These are phyloP conservation scores for Thelonectria discophora DNA, from an alignment of 2,329 filamentous ascomycete genomes.

Conservation along the genomic window DNA sequence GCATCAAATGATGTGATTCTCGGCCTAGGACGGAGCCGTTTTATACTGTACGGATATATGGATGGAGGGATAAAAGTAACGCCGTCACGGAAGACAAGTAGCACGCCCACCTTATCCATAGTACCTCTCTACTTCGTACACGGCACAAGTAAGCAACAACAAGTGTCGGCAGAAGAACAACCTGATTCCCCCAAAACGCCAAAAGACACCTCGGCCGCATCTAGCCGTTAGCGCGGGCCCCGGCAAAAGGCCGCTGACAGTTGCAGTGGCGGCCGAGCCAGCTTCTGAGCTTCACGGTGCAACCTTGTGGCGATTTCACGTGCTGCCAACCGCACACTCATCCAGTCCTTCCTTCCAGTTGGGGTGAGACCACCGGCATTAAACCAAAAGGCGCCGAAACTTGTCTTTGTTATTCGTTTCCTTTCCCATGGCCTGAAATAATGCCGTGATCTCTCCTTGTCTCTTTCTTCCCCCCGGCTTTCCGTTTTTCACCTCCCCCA, in stretches of 20 bases:
- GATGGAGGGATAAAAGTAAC: conserved; percentile 17
- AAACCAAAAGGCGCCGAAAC: conserved; percentile 32
- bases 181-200: not conserved
- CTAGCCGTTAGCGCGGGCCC: conserved; percentile 27
- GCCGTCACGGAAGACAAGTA: too few relatives aligned
- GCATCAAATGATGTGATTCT: not conserved
- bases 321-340: conserved; percentile 38
- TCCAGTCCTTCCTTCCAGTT: conserved; percentile 3
- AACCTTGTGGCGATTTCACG: conserved; percentile 44
- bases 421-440: conserved; percentile 32
- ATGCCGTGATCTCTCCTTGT: conserved; percentile 32
- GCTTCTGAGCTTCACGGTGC: conserved; percentile 28
- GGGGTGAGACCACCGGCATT: conserved; percentile 41
- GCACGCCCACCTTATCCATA: too few relatives aligned
- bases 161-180: not conserved
- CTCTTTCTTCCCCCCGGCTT: conserved; percentile 25
- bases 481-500: not conserved
- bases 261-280: not conserved
- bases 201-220: conserved; percentile 29
- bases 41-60: not conserved
- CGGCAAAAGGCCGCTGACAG: conserved; percentile 11
- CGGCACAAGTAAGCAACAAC: too few relatives aligned
- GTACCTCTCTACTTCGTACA: too few relatives aligned
- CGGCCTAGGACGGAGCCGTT: not conserved
- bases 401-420: conserved; percentile 31